Conservation (phyloP, 2,329 filamentous ascomycete species). For the Plenodomus biglobosus region DNA sequence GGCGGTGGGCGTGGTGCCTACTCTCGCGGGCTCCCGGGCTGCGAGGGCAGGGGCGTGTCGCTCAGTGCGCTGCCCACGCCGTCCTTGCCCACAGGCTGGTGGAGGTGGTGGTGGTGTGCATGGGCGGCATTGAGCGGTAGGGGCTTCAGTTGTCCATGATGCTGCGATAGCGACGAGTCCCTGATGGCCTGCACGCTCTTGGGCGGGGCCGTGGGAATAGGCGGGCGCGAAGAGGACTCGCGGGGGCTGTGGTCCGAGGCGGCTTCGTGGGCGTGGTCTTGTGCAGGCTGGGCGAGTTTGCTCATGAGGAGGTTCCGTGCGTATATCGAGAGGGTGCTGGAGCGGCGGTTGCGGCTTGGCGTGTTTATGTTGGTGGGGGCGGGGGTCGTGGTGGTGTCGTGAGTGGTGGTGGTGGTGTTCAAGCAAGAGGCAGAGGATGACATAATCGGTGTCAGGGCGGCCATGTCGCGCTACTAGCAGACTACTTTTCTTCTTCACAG, state of each 20-base stretch:
- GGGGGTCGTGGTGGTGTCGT: too few species aligned
- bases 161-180: slow-evolving; percentile 24
- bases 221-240: slow-evolving; percentile 11
- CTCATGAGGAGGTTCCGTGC: slow-evolving; percentile 56
- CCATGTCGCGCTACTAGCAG: too few species aligned
- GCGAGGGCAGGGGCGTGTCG: slow-evolving; percentile 65
- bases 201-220: slow-evolving; percentile 14
- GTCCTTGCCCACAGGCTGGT: slow-evolving; percentile 27
- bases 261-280: slow-evolving; percentile 21
- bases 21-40: slow-evolving; percentile 64
- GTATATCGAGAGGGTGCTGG: slow-evolving; percentile 53
- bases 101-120: slow-evolving; percentile 16
- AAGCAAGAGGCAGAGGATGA: background rate
- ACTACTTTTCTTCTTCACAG: too few species aligned
- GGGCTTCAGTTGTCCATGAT: slow-evolving; percentile 35
- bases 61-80: slow-evolving; percentile 58
- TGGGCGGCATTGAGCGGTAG: slow-evolving; percentile 20
- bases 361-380: slow-evolving; percentile 1
- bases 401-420: background rate
- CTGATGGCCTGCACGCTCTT: slow-evolving; percentile 29
- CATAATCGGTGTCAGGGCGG: too few species aligned
- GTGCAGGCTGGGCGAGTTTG: slow-evolving; percentile 35
- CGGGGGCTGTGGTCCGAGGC: slow-evolving; percentile 19
- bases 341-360: slow-evolving; percentile 23
- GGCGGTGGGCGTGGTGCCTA: slow-evolving; percentile 44